Conservation (phyloP, 75 land plant genomes). For the Pinus tabuliformis region DNA sequence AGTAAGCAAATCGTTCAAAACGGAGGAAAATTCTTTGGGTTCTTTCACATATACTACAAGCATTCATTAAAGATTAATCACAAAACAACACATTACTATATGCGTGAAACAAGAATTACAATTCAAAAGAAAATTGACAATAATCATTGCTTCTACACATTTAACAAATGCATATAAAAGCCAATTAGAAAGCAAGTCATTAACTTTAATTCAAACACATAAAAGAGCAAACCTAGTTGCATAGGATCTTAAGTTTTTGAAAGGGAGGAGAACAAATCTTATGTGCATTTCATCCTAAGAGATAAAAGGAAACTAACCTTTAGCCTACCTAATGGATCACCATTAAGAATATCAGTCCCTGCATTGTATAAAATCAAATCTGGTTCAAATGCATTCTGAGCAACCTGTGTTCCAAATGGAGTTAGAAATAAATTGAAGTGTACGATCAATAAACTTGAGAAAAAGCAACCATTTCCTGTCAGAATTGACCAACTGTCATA, state of each 20-base stretch:
- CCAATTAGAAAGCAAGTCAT: neutral
- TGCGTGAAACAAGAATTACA: neutral
- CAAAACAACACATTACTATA: neutral
- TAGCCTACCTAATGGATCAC: conserved; percentile 89
- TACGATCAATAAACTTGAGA: neutral
- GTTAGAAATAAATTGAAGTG: conserved; percentile 7
- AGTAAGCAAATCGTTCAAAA: neutral
- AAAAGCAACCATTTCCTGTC: too few species aligned
- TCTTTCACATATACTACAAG: neutral
- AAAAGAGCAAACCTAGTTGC: neutral
- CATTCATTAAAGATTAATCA: neutral
- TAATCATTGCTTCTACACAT: neutral
- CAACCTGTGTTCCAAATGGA: conserved; percentile 39
- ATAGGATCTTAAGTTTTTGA: neutral
- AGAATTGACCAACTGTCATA: neutral
- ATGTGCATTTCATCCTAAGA: neutral
- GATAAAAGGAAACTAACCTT: conserved; percentile 43
- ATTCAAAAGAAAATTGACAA: neutral
- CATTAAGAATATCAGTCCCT: conserved; percentile 96
- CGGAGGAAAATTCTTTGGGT: neutral
- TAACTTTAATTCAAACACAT: neutral
- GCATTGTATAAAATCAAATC: conserved; percentile 93
- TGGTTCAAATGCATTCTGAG: conserved; percentile 58
- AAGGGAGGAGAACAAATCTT: neutral
- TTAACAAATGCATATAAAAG: neutral